Base-by-base conservation (phyloP, 1,139 yeast species). In the Taiozyma sp. region DNA sequence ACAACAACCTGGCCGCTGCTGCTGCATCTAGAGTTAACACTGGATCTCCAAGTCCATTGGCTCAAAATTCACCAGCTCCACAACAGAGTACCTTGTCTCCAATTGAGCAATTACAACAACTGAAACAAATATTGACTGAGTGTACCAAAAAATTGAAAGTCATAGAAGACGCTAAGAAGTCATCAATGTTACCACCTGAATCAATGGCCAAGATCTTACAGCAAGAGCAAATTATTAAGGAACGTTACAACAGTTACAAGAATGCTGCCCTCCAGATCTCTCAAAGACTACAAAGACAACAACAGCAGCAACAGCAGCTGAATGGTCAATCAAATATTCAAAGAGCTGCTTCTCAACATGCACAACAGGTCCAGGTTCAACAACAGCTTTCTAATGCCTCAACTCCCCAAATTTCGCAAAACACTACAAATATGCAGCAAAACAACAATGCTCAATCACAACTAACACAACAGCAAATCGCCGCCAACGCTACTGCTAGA, bases 71-170 rank as follows among this genome's bases (percentile, higher is more conserved):
- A 32, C 22, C 38, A 32, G 45, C 45, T 28, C 51, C 49, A 39
- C 51, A 42, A 3, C 51, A 27, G 32, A 52, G 30, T n/a, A 16
- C 49, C 8, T 54, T 45, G 22, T 54, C 46, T 8, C 62, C 60
- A 19, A 48, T 64, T 13, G 66, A 67, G 43, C 69, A 69, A 47
- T 63, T 67, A 49, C 72, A 67, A 45, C 68, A 67, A 32, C 55
- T 70, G 28, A 60, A 62, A 49, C 55, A 57, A 22, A 54, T 65
- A 46, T 67, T 68, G 8, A 75, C 72, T 14, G 80, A 75, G 48
- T 73, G 78, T 51, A 76, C 75, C 48, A 70, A 75, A 40, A 79
- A 75, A 43, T 50, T 71, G 54, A 60, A 67, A 43, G 63, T 66
- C 4, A 65, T 74, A 41, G 73, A 71, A 43, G 65, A 66, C n/a